Evolutionary conservation across 768 basidiomycete genomes (phyloP), one percentile per base, ranked within the genome.

Genomic region (Trametes cingulata): DNA sequence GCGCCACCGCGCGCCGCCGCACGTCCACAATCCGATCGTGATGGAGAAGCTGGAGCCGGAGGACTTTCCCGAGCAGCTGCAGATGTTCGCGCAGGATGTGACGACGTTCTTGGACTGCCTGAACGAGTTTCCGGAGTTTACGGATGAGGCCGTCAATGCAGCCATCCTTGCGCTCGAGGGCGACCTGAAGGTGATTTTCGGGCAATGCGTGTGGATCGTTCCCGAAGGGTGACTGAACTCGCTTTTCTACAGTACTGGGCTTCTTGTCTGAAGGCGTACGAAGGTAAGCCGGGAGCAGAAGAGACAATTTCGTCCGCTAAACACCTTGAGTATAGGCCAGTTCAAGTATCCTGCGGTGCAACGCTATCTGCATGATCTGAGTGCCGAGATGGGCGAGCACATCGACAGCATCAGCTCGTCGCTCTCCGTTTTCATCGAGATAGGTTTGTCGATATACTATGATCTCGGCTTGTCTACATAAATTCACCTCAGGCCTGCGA

Each of bases 51-150:
- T 89, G 20, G 86, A 88, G 61, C 76, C 80, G 24, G 87, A 89
- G 68, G 78, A 78, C 56, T 86, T 90, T 64, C 89, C 90, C 0
- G 76, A 79, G 27, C 85, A 90, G 67, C 72, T 91, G 51, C 81
- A 84, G 61, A 72, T 74, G 29, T 75, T 91, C 37, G 86, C 88
- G 3, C 76, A 75, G n/a, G 87, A 86, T 55, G 82, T 91, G 14
- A 82, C 77, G 20, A 86, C 83, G 0, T 91, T 91, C 66, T 71
- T 88, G 58, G 78, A 85, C 47, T 86, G 85, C 64, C 71, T 91
- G 62, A 89, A 90, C 57, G 88, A 91, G 67, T 90, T 91, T 63
- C 89, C 88, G 0, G 90, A 90, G 68, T 88, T 89, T 65, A 84
- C 81, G 25, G 87, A 90, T 52, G 88, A 91, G 64, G 84, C 82